Evolutionary conservation across 257 asterid species (phyloP), one percentile per base, ranked within the genome.

Genomic region (Solanum microdontum): DNA sequence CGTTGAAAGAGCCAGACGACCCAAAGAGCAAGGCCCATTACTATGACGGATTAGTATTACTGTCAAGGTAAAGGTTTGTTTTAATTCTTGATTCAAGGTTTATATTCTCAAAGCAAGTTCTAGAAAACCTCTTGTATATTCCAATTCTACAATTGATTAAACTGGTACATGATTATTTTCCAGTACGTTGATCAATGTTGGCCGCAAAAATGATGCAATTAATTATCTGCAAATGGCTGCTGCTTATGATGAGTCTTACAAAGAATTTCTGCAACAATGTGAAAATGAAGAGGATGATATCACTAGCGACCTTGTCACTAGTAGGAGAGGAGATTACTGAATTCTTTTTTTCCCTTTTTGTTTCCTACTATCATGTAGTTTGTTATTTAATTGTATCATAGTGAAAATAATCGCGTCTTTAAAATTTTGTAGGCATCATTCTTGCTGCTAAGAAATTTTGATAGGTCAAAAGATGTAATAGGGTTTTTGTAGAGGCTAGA

Each of bases 11-110:
- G 90, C 99, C 99, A 8, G 89, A 55, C 85, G 94, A 95, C 91
- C 28, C 93, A 82, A 95, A 89, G 90, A 89, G 91, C 94, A 95
- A 91, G 92, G 93, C 93, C 37, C 99, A 93, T 91, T 97, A 94
- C 92, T 94, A 94, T 43, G 99, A 95, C 4, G 94, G 96, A 51
- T 85, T 97, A 85, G 82, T 94, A 34, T 58, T 97, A 60, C 93
- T 94, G 69, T 92, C 99, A 79, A 93, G 97, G 99, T 97, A 91
- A 74, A 48, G 24, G 11, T 83, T 43, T 37, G 4, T 66, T 66
- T 37, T 48, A 36, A 45, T 76, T 70, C 76, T 37, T 37, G 79
- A 84, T 66, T 7, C 40, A 1, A 8, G 64, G 60, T 69, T 37
- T 64, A 12, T 30, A 51, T 24, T 84, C 79, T 34, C 15, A 34